Base-by-base conservation (phyloP, 148 eudicot genomes). In the Tetragonia tetragonoides region DNA sequence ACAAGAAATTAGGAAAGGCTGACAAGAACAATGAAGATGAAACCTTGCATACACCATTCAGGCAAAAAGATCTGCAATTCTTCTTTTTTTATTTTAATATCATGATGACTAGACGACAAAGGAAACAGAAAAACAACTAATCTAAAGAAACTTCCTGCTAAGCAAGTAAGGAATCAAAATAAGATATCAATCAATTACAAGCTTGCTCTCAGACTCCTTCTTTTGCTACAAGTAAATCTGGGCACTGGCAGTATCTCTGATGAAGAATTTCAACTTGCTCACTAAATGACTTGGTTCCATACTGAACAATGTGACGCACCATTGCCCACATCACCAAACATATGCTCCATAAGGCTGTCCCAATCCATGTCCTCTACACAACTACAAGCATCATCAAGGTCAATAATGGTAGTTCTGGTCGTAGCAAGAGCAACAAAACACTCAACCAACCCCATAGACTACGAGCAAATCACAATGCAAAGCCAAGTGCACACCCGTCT, bases 231-330 rank as follows among this genome's bases (percentile, higher is more conserved):
- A 79, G 66, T 17, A 83, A 5, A 63, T 81, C 70, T 2, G 88
- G 34, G 34, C 34, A 28, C 34, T 28, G 81, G 41, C 83, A 83
- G 23, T 83, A 86, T 70, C 88, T 73, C 49, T 73, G 23, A 3
- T 83, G 78, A 42, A 86, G 84, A 64, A 76, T 74, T 14, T 81
- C 86, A 54, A 86, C 86, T 79, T 86, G 85, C 83, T 81, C 83
- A 37, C 67, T 57, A 51, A 84, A 84, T 12, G 83, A 40, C 72
- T 84, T 86, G 8, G 18, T 59, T 17, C 79, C 77, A 77, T 73
- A 56, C 54, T 79, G 64, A 16, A 81, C 86, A 57, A 84, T 77
- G 60, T 86, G 81, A 34, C 81, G 83, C 44, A 74, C 81, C 86
- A 86, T 81, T 72, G 40, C 86, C 81, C 65, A 79, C 7, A 37